Conservation (phyloP, 1,284 basidiomycete species). For the Ustilago esculenta region DNA sequence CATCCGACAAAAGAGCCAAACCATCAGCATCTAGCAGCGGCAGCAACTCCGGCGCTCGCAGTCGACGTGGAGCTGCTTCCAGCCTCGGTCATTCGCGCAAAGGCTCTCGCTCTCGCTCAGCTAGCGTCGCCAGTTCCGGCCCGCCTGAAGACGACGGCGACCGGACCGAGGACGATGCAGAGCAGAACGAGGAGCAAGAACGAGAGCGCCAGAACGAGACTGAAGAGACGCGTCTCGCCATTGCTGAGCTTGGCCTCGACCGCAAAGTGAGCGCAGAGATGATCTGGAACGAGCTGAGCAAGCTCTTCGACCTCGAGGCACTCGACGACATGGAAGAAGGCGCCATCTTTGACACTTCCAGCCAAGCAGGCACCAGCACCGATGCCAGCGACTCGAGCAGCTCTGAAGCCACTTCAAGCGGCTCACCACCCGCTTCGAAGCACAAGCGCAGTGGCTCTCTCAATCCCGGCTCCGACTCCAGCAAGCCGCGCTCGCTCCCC, state of each 20-base stretch:
- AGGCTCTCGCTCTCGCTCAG: constrained; percentile 39
- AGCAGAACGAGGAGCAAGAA: constrained; percentile 36
- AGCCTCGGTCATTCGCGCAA: constrained; percentile 8
- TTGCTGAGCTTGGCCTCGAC: constrained; percentile 37
- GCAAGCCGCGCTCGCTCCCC: constrained; percentile 8
- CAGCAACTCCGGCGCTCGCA: constrained; percentile 15
- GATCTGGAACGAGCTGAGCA: constrained; percentile 48
- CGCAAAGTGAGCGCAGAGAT: constrained; percentile 23
- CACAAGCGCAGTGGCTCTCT: constrained; percentile 11
- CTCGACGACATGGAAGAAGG: constrained; percentile 56
- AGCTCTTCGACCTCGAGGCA: constrained; percentile 54
- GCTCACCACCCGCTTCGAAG: constrained; percentile 6
- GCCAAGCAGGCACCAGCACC: constrained; percentile 37
- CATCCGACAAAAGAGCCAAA: constrained; percentile 23
- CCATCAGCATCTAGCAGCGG: constrained; percentile 7
- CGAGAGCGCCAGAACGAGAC: constrained; percentile 32
- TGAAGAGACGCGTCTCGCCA: constrained; percentile 29
- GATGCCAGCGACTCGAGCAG: constrained; percentile 30
- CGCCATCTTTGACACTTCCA: constrained; percentile 44
- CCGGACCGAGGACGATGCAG: constrained; percentile 32
- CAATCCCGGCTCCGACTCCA: background rate
- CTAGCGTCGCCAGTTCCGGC: constrained; percentile 36
- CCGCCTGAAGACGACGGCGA: constrained; percentile 32
- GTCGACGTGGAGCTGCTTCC: constrained; percentile 10
- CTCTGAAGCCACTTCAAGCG: constrained; percentile 19